Evolutionary conservation across 441 rosid species (phyloP), one percentile per base, ranked within the genome.

Genomic region (Gossypium davidsonii): DNA sequence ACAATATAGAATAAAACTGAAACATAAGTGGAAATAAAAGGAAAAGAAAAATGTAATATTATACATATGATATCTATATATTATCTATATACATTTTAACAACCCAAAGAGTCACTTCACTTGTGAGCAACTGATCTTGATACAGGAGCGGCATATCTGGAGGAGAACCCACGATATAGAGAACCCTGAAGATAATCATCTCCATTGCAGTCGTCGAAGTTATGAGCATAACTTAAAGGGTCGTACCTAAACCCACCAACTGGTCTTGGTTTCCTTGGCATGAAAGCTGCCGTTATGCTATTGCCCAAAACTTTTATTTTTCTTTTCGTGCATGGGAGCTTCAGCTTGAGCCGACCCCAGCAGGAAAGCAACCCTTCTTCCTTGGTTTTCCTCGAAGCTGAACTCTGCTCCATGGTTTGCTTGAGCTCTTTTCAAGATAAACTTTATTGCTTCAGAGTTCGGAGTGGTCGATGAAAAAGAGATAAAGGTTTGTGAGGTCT

Each of bases 181-280:
- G 58, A 65, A 63, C 63, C 83, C 26, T 73, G 77, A 52, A n/a
- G 20, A 61, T 79, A 81, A 57, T 83, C 83, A 34, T 76, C 80
- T 82, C 86, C 78, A 59, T 57, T 68, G 0, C 90, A 85, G 0
- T 87, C 85, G 63, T 89, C 91, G 70, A 89, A 89, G 79, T 89
- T 89, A 51, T 87, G 88, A 70, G 93, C 81, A 78, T 85, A 89
- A 77, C 89, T 85, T 60, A 85, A 62, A 28, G 89, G 87, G 72
- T 87, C 90, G 58, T 89, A 89, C 80, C 73, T 73, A 79, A 83
- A 89, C 39, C 82, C 84, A 71, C 85, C 81, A 2, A 65, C 75
- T 8, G 85, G 75, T 80, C 57, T 85, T 31, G 59, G 76, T 48
- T 52, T 78, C 17, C 67, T 57, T 8, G 64, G n/a, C 57, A 34